Conservation (phyloP, 345 rosid species). For the Citrus hindsii region DNA sequence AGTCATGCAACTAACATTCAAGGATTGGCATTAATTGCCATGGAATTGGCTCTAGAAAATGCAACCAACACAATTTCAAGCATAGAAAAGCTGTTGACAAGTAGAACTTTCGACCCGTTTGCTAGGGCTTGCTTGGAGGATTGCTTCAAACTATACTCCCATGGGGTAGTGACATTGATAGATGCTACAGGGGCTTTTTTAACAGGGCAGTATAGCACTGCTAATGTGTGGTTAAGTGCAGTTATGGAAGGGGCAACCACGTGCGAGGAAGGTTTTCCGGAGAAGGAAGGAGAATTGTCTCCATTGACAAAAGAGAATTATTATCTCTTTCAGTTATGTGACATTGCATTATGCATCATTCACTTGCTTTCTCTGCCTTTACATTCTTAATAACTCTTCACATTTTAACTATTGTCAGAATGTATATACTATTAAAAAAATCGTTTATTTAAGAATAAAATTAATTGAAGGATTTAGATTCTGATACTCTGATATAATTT, state of each 20-base stretch:
- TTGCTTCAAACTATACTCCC: constrained; percentile 44
- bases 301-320: constrained; percentile 45
- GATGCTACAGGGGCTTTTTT: constrained; percentile 42
- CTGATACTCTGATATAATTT: too few relatives aligned
- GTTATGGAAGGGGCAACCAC: constrained; percentile 47
- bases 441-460: too few relatives aligned
- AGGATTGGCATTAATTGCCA: constrained; percentile 44
- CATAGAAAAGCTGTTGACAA: constrained; percentile 30
- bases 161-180: constrained; percentile 34
- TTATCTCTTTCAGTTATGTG: constrained; percentile 44
- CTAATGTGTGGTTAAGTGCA: constrained; percentile 38
- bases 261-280: constrained; percentile 53
- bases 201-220: constrained; percentile 27
- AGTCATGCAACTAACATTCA: constrained; percentile 44
- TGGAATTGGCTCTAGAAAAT: constrained; percentile 57
- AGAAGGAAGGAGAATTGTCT: constrained; percentile 37
- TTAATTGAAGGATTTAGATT: too few relatives aligned
- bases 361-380: constrained; percentile 20
- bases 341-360: constrained; percentile 47
- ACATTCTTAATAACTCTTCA: background rate
- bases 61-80: constrained; percentile 44
- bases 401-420: too few relatives aligned
- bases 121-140: constrained; percentile 36
- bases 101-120: constrained; percentile 23
- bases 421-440: too few relatives aligned